These are phyloP conservation scores for Rhexocercosporidium sp. DNA, from an alignment of 2,329 filamentous ascomycete genomes.

Conservation along the genomic window DNA sequence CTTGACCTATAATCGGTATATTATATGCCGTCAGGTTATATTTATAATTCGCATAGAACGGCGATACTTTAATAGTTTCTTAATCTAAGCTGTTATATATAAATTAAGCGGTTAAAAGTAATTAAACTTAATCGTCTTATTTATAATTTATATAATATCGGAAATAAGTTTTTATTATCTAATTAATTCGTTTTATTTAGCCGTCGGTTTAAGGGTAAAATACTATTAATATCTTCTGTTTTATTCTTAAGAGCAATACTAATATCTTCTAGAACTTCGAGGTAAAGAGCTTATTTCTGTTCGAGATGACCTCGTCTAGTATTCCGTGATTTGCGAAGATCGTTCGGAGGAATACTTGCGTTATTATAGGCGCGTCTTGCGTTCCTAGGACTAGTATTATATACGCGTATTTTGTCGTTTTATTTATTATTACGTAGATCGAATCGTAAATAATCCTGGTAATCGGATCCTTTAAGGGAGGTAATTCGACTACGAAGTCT, in stretches of 20 bases:
- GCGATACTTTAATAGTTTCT: too few species aligned
- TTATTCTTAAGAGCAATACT: constrained; percentile 8
- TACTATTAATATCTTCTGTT: constrained; percentile 21
- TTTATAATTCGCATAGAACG: constrained; percentile 18
- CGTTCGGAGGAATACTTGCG: constrained; percentile 4
- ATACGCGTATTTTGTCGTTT: constrained; percentile 4
- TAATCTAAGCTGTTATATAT: too few species aligned
- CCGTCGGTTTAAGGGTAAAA: too few species aligned
- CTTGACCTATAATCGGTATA: background rate
- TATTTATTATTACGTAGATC: too few species aligned
- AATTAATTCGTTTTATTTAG: too few species aligned
- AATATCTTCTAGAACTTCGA: constrained; percentile 19
- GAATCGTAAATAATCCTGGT: too few species aligned
- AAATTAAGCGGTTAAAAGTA: too few species aligned
- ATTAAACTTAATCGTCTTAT: too few species aligned
- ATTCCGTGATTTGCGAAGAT: constrained; percentile 10
- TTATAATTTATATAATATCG: too few species aligned
- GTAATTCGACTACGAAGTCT: too few species aligned
- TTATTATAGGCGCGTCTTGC: background rate
- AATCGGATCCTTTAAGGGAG: too few species aligned
- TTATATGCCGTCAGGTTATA: constrained; percentile 9
- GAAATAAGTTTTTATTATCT: too few species aligned
- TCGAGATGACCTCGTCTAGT: constrained; percentile 22
- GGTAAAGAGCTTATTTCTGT: constrained; percentile 26
- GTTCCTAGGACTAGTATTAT: constrained; percentile 14